These are phyloP conservation scores for Capsicum pubescens DNA, from an alignment of 257 asterid genomes.

Conservation along the genomic window DNA sequence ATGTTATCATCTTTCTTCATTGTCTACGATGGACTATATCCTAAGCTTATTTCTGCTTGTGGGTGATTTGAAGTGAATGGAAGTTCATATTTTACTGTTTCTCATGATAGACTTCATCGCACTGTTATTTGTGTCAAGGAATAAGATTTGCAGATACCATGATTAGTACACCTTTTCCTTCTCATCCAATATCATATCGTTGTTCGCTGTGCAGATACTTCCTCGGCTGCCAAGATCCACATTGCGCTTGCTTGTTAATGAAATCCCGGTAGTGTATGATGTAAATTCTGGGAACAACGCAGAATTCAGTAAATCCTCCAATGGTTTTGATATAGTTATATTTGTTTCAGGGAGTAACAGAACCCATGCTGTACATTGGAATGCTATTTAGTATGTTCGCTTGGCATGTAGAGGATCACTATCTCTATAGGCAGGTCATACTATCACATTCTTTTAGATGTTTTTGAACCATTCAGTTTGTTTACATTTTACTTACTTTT, in stretches of 20 bases:
- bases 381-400: constrained; percentile 62
- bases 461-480: neutral
- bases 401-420: constrained; percentile 62
- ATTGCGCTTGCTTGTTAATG: constrained; percentile 44
- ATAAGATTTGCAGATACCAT: neutral
- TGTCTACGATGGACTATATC: neutral
- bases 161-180: neutral
- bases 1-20: neutral
- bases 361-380: constrained; percentile 55
- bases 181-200: neutral
- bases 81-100: neutral
- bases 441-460: neutral
- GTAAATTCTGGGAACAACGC: neutral
- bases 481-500: neutral
- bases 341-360: constrained; percentile 50
- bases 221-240: constrained; percentile 37
- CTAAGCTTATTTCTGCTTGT: neutral
- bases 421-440: constrained; percentile 46
- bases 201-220: constrained; percentile 36
- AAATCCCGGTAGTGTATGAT: constrained; percentile 43
- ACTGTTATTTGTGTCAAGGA: neutral
- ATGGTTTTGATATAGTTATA: neutral
- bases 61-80: neutral
- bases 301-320: neutral
- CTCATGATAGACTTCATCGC: neutral